These are phyloP conservation scores for Bryoerythrophyllum caledonicum DNA, from an alignment of 225 moss, liverwort and hornwort species.

Conservation along the genomic window DNA sequence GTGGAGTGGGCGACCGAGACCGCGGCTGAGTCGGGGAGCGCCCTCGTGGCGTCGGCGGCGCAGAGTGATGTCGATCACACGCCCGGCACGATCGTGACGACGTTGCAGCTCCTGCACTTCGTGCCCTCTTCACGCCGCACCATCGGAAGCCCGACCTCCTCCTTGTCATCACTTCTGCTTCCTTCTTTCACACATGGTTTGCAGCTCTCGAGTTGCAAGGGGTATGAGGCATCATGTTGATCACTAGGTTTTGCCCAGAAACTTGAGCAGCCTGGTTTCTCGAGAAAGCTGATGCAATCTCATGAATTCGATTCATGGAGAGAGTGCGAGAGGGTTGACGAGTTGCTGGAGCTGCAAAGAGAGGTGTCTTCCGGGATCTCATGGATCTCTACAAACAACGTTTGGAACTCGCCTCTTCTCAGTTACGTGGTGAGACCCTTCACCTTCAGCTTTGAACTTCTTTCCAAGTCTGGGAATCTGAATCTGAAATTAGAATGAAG, in stretches of 20 bases:
- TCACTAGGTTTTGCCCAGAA: neutral
- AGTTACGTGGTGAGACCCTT: neutral
- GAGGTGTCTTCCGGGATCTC: slow-evolving; percentile 37
- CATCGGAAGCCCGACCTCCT: slow-evolving; percentile 20
- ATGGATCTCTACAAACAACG: neutral
- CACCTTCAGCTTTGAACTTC: neutral
- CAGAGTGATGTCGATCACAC: slow-evolving; percentile 31
- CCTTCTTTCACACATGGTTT: slow-evolving; percentile 2
- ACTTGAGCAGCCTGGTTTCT: neutral
- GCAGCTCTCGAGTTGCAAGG: neutral
- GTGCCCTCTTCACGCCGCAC: slow-evolving; percentile 21
- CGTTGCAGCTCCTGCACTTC: slow-evolving; percentile 1
- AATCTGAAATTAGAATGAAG: no score
- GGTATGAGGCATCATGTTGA: neutral
- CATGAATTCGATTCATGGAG: neutral
- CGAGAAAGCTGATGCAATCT: neutral
- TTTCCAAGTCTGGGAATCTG: neutral
- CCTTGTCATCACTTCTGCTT: slow-evolving; percentile 20
- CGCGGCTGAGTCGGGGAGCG: neutral
- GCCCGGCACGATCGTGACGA: slow-evolving; percentile 15
- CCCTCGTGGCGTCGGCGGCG: slow-evolving; percentile 41
- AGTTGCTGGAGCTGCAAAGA: slow-evolving; percentile 20
- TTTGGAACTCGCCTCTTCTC: neutral
- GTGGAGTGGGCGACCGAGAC: slow-evolving; percentile 26
- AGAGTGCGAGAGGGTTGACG: slow-evolving; percentile 26